These are phyloP conservation scores for Penicillium nordicum DNA, from an alignment of 2,329 filamentous ascomycete species.

Conservation along the genomic window DNA sequence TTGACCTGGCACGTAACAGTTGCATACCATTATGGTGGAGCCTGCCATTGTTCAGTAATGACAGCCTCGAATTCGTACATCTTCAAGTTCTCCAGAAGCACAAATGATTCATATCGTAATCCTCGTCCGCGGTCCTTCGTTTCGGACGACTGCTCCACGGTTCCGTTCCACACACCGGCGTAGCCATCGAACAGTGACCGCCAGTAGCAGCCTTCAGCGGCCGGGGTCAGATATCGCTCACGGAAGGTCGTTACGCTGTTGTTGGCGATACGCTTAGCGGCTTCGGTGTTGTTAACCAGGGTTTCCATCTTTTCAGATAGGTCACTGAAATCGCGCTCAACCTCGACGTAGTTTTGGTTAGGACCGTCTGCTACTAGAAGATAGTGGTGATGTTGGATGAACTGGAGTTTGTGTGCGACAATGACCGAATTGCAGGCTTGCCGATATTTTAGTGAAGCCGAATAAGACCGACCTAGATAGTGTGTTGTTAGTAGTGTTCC, in stretches of 20 bases:
- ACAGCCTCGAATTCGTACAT: conserved; percentile 26
- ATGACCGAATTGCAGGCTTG: conserved; percentile 38
- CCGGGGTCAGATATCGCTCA: conserved; percentile 50
- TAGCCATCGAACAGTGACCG: conserved; percentile 40
- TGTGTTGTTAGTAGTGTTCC: no score
- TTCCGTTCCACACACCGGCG: conserved; percentile 24
- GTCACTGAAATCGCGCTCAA: conserved; percentile 55
- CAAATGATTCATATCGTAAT: conserved; percentile 33
- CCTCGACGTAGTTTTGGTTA: conserved; percentile 48
- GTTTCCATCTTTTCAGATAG: conserved; percentile 41
- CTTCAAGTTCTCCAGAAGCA: conserved; percentile 26
- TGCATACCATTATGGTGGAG: neutral
- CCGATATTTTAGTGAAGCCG: no score
- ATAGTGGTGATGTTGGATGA: conserved; percentile 48
- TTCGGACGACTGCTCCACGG: conserved; percentile 13
- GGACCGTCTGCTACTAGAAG: conserved; percentile 44
- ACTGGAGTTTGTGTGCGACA: conserved; percentile 48
- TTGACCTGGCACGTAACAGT: no score
- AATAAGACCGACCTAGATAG: no score
- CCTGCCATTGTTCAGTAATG: conserved; percentile 1
- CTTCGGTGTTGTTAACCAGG: conserved; percentile 36
- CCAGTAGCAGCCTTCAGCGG: conserved; percentile 54
- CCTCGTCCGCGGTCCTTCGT: conserved; percentile 16
- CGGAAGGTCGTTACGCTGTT: conserved; percentile 47
- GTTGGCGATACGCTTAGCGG: conserved; percentile 46